Base-by-base conservation (phyloP, 2,329 filamentous ascomycete genomes). In the Cercospora zeina region DNA sequence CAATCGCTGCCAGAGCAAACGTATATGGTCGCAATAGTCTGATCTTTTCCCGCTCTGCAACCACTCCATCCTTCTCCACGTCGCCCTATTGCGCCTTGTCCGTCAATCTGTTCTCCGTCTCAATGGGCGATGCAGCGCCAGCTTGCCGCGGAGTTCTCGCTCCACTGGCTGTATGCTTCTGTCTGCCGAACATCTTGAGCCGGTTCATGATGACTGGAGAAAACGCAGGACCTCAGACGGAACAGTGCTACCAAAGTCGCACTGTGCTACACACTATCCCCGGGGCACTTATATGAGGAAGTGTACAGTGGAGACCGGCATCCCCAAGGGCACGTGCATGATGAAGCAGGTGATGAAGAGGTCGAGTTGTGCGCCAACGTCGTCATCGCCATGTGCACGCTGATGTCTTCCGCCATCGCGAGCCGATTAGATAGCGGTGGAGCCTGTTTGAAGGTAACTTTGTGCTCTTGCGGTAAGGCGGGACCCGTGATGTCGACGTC, bases 1-100 rank as follows among this genome's bases (percentile, higher is more conserved):
- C 74, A 49, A 76, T 72, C 31, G 74, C 54, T 19, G 68, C 71
- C 67, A 76, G 74, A 1, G 70, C 69, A 33, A 76, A 67, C 33
- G 75, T 71, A 39, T 72, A 68, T 21, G 66, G 64, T 39, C 65
- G 67, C 24, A 72, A 57, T 3, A 73, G n/a, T 27, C 61, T 59
- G 30, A 70, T 61, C 37, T 60, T 69, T 67, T 67, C 61, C 68
- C 69, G 34, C 64, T 58, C 21, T 36, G 69, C 53, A 61, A 64
- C 63, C 69, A 64, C 55, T 70, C 68, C 42, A 65, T 39, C 33
- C 16, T n/a, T 59, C 50, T 70, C 64, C n/a, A 49, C 36, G 42
- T 64, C 61, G 13, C 58, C 58, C 42, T 56, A 33, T n/a, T 59
- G 42, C n/a, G 56, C 10, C 10, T 59, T 53, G 5, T 59, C 56